Evolutionary conservation across 2,329 filamentous ascomycete genomes (phyloP).

Genomic region (Penicillium sp.): DNA sequence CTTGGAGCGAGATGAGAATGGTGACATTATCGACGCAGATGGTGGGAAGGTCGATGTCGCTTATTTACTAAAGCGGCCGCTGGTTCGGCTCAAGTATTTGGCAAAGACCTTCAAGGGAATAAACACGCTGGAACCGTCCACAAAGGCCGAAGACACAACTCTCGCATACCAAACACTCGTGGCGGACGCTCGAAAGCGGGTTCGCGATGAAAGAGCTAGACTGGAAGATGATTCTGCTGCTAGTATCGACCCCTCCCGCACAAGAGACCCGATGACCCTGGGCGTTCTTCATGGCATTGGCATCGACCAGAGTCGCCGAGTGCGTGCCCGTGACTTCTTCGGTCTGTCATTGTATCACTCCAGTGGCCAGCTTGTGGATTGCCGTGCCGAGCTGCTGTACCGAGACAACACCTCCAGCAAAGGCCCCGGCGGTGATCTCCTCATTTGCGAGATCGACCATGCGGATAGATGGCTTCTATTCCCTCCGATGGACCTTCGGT

Average conservation of each 20-base stretch:
- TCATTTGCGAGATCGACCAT: constrained; percentile 86
- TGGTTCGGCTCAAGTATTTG: constrained; percentile 86
- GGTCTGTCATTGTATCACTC: constrained; percentile 83
- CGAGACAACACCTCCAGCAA: constrained; percentile 74
- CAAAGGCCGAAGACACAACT: constrained; percentile 61
- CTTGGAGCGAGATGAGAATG: constrained; percentile 60
- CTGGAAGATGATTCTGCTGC: constrained; percentile 84
- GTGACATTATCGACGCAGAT: constrained; percentile 67
- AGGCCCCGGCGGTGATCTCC: constrained; percentile 74
- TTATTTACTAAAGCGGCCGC: constrained; percentile 83
- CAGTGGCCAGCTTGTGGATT: constrained; percentile 85
- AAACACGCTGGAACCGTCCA: constrained; percentile 45
- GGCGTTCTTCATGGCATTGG: constrained; percentile 68
- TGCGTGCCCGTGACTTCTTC: constrained; percentile 88
- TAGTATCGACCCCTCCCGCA: constrained; percentile 77
- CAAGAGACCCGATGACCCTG: constrained; percentile 77
- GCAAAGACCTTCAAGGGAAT: constrained; percentile 75
- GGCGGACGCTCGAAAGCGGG: constrained; percentile 71
- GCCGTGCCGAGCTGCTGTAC: constrained; percentile 82
- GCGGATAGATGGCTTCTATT: constrained; percentile 83
- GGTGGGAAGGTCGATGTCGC: constrained; percentile 94
- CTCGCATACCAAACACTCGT: constrained; percentile 72
- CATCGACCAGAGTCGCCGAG: constrained; percentile 77
- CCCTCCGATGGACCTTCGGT: constrained; percentile 73
- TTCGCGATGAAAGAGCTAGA: constrained; percentile 71